A percentile compares a stretch with the other conserved stretches of the same genome.
phyloP scores from a whole-genome alignment of 352 stramenopile species.

The Elongisporangium anandrum region DNA sequence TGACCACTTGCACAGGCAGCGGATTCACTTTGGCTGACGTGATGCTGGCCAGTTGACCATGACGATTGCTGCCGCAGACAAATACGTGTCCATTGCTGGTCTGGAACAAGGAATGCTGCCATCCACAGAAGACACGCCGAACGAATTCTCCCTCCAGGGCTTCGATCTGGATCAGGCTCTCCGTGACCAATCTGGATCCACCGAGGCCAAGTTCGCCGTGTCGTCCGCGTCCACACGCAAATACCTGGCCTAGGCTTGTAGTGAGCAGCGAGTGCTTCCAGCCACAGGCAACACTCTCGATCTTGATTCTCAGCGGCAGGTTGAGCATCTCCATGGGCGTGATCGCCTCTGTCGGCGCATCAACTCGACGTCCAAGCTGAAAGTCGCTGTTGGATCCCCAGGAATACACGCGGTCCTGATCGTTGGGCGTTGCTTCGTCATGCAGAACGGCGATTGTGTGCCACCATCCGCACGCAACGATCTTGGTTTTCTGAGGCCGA shows the following conservation, averaged over 20 bases:
- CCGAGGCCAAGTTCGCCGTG: conserved; percentile 72
- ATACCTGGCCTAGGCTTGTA: conserved; percentile 39
- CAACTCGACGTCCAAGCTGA: conserved; percentile 33
- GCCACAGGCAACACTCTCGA: conserved; percentile 53
- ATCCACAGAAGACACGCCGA: conserved; percentile 58
- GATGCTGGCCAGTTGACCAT: conserved; percentile 59
- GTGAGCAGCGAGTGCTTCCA: conserved; percentile 81
- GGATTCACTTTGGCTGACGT: conserved; percentile 12
- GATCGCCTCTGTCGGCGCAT: background rate
- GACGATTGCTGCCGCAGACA: conserved; percentile 70
- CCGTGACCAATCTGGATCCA: conserved; percentile 9
- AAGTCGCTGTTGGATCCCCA: conserved; percentile 55
- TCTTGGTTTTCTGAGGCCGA: conserved; percentile 15
- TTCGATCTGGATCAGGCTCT: conserved; percentile 23
- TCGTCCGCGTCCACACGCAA: conserved; percentile 65
- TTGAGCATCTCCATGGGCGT: conserved; percentile 1
- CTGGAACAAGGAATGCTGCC: conserved; percentile 75
- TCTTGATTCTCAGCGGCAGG: background rate
- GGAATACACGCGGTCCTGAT: conserved; percentile 25
- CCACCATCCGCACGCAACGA: conserved; percentile 73
- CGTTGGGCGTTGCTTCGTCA: background rate
- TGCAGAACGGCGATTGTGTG: conserved; percentile 45
- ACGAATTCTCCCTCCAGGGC: conserved; percentile 14
- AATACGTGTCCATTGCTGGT: conserved; percentile 28
- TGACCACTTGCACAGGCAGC: conserved; percentile 16